Evolutionary conservation across 2,329 filamentous ascomycete genomes (phyloP).

Genomic region (Mycosphaerelloides madeirae): DNA sequence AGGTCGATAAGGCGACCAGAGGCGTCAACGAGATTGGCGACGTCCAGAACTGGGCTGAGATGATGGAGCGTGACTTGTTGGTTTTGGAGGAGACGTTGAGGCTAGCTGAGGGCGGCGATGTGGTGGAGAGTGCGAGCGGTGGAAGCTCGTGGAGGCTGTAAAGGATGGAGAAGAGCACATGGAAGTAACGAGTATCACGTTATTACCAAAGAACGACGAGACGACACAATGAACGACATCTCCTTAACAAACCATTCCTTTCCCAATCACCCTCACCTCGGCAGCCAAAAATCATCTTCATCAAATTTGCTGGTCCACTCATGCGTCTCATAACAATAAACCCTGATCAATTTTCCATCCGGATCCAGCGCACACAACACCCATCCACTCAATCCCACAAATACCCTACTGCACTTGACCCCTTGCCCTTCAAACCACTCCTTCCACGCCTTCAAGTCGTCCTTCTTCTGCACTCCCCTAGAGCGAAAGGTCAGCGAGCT

Average conservation of each 20-base stretch:
- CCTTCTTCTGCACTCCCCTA: background rate
- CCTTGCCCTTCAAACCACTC: background rate
- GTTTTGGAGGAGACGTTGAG: constrained; percentile 36
- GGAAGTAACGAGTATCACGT: no score
- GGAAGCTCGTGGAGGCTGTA: constrained; percentile 25
- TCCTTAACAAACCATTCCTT: background rate
- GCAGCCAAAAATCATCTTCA: constrained; percentile 1
- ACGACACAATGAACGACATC: background rate
- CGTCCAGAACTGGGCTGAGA: constrained; percentile 83
- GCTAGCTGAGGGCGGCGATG: constrained; percentile 29
- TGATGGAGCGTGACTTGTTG: constrained; percentile 52
- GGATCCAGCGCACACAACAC: background rate
- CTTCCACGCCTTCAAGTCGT: background rate
- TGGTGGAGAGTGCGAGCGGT: constrained; percentile 27
- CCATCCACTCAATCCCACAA: background rate
- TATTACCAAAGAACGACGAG: no score
- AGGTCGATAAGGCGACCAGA: constrained; percentile 59
- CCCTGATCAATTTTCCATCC: background rate
- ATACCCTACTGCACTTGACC: background rate
- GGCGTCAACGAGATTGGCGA: constrained; percentile 74
- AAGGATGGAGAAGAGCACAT: no score
- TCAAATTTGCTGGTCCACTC: background rate
- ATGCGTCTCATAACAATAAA: background rate
- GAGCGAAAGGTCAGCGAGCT: no score
- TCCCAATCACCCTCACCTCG: no score